Evolutionary conservation across 345 rosid species (phyloP), one percentile per base, ranked within the genome.

Genomic region (Theobroma cacao): DNA sequence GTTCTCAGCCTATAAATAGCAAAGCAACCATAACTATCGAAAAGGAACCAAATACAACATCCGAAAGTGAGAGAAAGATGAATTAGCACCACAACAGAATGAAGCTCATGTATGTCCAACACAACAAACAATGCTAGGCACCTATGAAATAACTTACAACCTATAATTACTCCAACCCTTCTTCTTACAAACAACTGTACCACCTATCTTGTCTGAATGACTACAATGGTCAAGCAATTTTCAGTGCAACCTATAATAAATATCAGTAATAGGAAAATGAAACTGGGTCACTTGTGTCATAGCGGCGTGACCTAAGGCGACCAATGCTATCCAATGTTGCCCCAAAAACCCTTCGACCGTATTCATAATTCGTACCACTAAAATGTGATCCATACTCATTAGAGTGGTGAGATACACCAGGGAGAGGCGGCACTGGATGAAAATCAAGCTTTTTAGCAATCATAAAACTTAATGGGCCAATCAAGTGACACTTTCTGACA

Each of bases 261-360:
- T 58, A 79, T 79, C 84, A 85, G 58, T 82, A 75, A 82, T 81
- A 50, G 38, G 82, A 77, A 67, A 87, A 85, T 41, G 85, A 62
- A 45, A 77, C 73, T 41, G 82, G 80, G 36, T 85, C 80, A 85
- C 85, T 86, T 22, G 86, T 45, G 47, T 83, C 88, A 81, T 83
- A 82, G 80, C 90, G 90, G 52, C 85, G 82, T 34, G 93, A 88
- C 85, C 93, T 91, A 84, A 85, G 40, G 55, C 84, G 92, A 76
- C 82, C 87, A 85, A 78, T 76, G 75, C 72, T 81, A 80, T 95
- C 95, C 86, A 84, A 60, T 53, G 89, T 31, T 18, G 91, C 75
- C 78, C 96, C 91, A n/a, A 82, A 83, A 84, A 79, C 84, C 84
- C 97, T 90, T 78, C 89, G 88, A 87, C 89, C 86, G 81, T 83